Evolutionary conservation across 2,329 filamentous ascomycete species (phyloP), one percentile per base, ranked within the genome.

Genomic region (Tolypocladium ophioglossoides): DNA sequence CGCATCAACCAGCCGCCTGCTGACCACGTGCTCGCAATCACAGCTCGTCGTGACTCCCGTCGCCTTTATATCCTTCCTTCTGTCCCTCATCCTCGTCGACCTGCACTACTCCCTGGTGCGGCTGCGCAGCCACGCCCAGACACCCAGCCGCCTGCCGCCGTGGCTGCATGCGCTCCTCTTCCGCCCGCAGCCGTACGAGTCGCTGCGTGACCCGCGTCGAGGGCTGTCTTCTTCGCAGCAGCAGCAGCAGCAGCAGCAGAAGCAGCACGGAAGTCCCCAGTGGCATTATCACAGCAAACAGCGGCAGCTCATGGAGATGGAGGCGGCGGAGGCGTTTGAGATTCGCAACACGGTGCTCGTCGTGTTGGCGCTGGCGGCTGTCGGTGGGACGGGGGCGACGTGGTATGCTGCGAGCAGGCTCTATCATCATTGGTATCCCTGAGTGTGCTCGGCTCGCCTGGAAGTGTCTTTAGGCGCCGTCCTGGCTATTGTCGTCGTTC

Each of bases 11-110:
- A 24, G 30, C 22, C 41, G 10, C 27, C 14, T 10, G 41, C 44
- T 47, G 16, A 47, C 18, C 16, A 10, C 16, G 7, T 4, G 2
- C 7, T 18, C 41, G 22, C 48, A 6, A n/a, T 5, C 3, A 34
- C 55, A 78, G 75, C 53, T 73, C 22, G 60, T 87, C 60, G 74
- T 85, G 69, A 85, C 83, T 0, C 84, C 85, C 9, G 60, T 87
- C 57, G 75, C 82, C 58, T 80, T 87, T 65, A 72, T 82, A 51
- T 78, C 82, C 24, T 87, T 87, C 68, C 66, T 89, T 44, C 48
- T 87, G 58, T 87, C 84, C 2, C 78, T 88, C 48, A 75, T 78
- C 64, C 67, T 86, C 52, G 76, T 87, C 46, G 84, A 87, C 70
- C 70, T 77, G 51, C 74, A 74, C 55, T 73, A 82, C 76, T 69